These are phyloP conservation scores for Fusarium pseudograminearum DNA, from an alignment of 2,329 filamentous ascomycete genomes.

Conservation along the genomic window DNA sequence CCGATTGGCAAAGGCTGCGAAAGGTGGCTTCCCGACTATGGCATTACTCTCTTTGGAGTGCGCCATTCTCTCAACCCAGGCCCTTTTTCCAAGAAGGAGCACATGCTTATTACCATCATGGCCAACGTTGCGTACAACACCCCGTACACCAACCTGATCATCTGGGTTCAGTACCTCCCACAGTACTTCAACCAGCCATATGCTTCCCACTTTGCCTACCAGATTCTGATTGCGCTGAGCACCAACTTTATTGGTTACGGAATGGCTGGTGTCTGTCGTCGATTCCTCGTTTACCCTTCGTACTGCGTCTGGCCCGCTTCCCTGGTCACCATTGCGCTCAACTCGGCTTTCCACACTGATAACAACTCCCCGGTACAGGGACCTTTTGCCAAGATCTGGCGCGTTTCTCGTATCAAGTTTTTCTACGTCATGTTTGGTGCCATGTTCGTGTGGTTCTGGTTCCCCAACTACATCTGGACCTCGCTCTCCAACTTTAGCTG, in stretches of 20 bases:
- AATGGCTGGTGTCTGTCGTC: slow-evolving; percentile 65
- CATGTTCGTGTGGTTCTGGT: slow-evolving; percentile 71
- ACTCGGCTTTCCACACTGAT: slow-evolving; percentile 64
- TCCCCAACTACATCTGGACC: slow-evolving; percentile 66
- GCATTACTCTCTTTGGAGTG: slow-evolving; percentile 60
- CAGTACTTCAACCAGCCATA: slow-evolving; percentile 67
- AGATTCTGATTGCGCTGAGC: slow-evolving; percentile 66
- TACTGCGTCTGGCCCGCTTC: slow-evolving; percentile 70
- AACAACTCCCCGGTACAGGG: slow-evolving; percentile 56
- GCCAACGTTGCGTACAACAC: slow-evolving; percentile 68
- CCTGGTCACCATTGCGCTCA: slow-evolving; percentile 66
- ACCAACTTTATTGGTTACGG: slow-evolving; percentile 72
- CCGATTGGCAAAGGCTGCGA: slow-evolving; percentile 66
- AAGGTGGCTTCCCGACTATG: slow-evolving; percentile 62
- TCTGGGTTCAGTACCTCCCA: slow-evolving; percentile 65
- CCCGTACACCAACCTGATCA: slow-evolving; percentile 67
- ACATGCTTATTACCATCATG: slow-evolving; percentile 72
- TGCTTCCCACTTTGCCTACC: slow-evolving; percentile 64
- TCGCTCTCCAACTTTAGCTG: slow-evolving; percentile 67
- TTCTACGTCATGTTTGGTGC: slow-evolving; percentile 63
- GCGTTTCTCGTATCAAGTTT: slow-evolving; percentile 63
- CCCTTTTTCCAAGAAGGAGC: slow-evolving; percentile 70
- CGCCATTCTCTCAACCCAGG: slow-evolving; percentile 66
- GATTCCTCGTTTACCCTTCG: slow-evolving; percentile 67
- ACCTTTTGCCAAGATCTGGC: slow-evolving; percentile 59